Conservation (phyloP, 805 yeast species). For the Kuraishia cidri region DNA sequence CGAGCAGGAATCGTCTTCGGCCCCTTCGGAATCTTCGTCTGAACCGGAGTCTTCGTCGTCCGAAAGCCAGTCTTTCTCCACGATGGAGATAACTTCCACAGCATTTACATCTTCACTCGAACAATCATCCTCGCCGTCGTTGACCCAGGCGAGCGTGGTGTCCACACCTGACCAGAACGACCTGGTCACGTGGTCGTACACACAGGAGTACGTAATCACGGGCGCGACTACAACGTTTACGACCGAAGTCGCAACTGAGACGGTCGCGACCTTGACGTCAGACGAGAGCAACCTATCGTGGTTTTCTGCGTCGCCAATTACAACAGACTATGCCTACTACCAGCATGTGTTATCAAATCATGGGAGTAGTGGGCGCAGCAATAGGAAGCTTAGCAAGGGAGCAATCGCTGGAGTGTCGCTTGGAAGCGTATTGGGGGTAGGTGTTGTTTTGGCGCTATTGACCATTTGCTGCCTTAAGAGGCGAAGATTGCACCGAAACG, state of each 20-base stretch:
- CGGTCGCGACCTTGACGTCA: conserved; percentile 12
- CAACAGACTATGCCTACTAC: conserved; percentile 16
- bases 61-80: background rate
- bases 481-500: conserved; percentile 4
- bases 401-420: conserved; percentile 20
- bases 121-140: background rate
- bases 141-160: background rate
- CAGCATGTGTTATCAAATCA: conserved; percentile 4
- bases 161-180: background rate
- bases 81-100: background rate
- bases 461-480: conserved; percentile 6
- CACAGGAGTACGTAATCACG: conserved; percentile 19
- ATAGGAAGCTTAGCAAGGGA: too few relatives aligned
- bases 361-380: conserved; percentile 1
- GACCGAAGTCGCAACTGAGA: conserved; percentile 5
- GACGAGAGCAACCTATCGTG: conserved; percentile 9
- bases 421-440: conserved; percentile 10
- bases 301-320: conserved; percentile 10
- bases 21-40: conserved; percentile 13
- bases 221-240: conserved; percentile 13
- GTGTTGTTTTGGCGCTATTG: conserved; percentile 6
- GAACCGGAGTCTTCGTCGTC: too few relatives aligned
- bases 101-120: background rate
- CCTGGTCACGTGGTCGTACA: conserved; percentile 12
- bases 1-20: conserved; percentile 12